phyloP scores from a whole-genome alignment of 2,329 filamentous ascomycete genomes.

The Xylaria sp. region DNA sequence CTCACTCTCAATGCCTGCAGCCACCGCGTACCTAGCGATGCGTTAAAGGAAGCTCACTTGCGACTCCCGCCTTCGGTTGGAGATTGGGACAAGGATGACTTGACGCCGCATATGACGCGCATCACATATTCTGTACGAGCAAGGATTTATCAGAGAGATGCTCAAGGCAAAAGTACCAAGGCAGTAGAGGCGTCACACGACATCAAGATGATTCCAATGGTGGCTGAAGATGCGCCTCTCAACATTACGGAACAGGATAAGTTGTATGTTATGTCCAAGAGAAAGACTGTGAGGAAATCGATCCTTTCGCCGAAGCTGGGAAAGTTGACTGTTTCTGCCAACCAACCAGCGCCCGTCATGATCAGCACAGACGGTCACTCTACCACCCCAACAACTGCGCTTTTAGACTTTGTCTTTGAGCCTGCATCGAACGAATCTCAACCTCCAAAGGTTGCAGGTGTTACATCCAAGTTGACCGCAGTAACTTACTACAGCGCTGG shows the following conservation, averaged over 20 bases:
- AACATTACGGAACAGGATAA: slow-evolving; percentile 54
- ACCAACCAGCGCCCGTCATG: slow-evolving; percentile 56
- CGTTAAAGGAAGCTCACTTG: slow-evolving; percentile 58
- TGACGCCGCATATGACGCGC: slow-evolving; percentile 59
- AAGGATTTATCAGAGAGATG: slow-evolving; percentile 44
- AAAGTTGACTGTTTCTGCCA: slow-evolving; percentile 51
- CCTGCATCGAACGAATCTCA: slow-evolving; percentile 49
- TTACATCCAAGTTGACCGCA: slow-evolving; percentile 57
- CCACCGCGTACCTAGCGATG: slow-evolving; percentile 52
- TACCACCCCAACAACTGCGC: slow-evolving; percentile 50
- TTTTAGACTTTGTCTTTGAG: slow-evolving; percentile 55
- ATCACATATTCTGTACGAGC: slow-evolving; percentile 61
- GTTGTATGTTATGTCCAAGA: slow-evolving; percentile 56
- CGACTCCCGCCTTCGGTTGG: slow-evolving; percentile 59
- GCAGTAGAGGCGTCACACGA: slow-evolving; percentile 50
- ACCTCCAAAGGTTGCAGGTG: slow-evolving; percentile 55
- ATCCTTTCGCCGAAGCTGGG: slow-evolving; percentile 59
- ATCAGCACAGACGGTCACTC: slow-evolving; percentile 55
- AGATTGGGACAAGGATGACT: slow-evolving; percentile 60
- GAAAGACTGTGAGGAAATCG: slow-evolving; percentile 59
- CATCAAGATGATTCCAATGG: slow-evolving; percentile 59
- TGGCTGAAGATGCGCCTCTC: slow-evolving; percentile 57
- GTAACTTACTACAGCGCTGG: slow-evolving; percentile 59
- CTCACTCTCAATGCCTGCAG: slow-evolving; percentile 63
- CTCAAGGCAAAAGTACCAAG: slow-evolving; percentile 35